These are phyloP conservation scores for Fonsecaea pugnacius DNA, from an alignment of 2,329 filamentous ascomycete genomes.

Conservation along the genomic window DNA sequence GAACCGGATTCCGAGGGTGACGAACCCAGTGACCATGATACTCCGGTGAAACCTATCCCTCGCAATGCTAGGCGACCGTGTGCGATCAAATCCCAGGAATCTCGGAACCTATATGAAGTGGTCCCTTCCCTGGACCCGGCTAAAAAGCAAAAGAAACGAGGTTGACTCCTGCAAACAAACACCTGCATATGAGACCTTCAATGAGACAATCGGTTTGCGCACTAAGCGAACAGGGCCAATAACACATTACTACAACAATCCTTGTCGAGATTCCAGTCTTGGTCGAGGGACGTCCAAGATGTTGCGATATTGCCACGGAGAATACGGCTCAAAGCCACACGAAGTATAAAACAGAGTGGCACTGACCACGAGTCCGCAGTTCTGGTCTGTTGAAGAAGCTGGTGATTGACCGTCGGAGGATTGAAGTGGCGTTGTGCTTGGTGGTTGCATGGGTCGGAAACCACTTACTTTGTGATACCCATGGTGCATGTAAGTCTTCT, in stretches of 20 bases:
- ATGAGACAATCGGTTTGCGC: constrained; percentile 28
- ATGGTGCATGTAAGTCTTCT: neutral
- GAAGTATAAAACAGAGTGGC: constrained; percentile 11
- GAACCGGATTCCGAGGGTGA: constrained; percentile 30
- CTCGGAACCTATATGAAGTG: constrained; percentile 23
- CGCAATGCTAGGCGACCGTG: constrained; percentile 3
- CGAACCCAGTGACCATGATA: constrained; percentile 5
- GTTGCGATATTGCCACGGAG: constrained; percentile 21
- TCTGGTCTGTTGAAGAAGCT: constrained; percentile 16
- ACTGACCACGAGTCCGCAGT: constrained; percentile 23
- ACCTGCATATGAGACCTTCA: constrained; percentile 4
- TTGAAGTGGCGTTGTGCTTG: neutral
- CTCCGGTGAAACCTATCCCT: neutral
- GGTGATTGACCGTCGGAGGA: constrained; percentile 20
- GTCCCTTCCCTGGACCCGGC: constrained; percentile 8
- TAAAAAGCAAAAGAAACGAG: neutral
- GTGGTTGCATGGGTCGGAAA: neutral
- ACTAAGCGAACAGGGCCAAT: constrained; percentile 25
- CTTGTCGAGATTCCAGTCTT: constrained; percentile 29
- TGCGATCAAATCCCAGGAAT: neutral
- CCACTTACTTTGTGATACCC: neutral
- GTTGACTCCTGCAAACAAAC: neutral
- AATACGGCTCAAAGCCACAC: constrained; percentile 8
- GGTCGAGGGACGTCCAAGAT: constrained; percentile 8
- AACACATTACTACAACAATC: constrained; percentile 23